Percentiles rank a stretch among this genome's conserved stretches.
Evolutionary conservation across 805 yeast genomes (phyloP).

Genomic region (Ogataea sp.): DNA sequence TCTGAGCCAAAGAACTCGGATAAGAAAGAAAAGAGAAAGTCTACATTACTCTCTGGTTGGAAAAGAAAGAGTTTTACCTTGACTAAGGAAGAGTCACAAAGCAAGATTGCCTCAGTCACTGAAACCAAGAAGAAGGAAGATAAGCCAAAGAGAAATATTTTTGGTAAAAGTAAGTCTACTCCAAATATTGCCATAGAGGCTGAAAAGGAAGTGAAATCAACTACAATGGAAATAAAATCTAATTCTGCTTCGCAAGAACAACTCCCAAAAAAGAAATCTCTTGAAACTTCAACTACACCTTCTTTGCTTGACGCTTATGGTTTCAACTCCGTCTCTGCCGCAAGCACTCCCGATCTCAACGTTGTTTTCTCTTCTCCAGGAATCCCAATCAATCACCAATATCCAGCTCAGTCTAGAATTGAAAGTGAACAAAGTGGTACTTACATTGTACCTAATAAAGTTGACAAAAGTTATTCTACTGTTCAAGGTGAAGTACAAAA

Average conservation of each 20-base stretch:
- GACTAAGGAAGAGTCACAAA: conserved; percentile 4
- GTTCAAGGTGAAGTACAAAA: not conserved
- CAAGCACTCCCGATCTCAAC: conserved; percentile 2
- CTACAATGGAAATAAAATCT: no score
- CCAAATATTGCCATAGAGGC: not conserved
- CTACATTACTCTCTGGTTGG: conserved; percentile 23
- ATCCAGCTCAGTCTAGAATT: not conserved
- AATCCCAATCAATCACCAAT: not conserved
- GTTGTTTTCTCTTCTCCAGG: conserved; percentile 1
- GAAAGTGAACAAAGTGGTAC: not conserved
- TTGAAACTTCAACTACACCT: conserved; percentile 5
- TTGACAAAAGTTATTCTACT: not conserved
- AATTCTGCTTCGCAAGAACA: not conserved
- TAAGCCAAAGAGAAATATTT: conserved; percentile 8
- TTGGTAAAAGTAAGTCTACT: conserved; percentile 9
- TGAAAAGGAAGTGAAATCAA: not conserved
- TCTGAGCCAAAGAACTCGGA: conserved; percentile 7
- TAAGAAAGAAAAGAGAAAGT: conserved; percentile 18
- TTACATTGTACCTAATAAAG: conserved; percentile 5
- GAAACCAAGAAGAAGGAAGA: no score
- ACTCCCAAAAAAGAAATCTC: no score
- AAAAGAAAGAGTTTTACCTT: conserved; percentile 19
- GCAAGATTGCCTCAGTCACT: not conserved
- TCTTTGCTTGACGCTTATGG: conserved; percentile 16
- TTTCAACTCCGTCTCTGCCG: conserved; percentile 4